Base-by-base conservation (phyloP, 1,284 basidiomycete species). In the Pyrrhoderma lamaoense region DNA sequence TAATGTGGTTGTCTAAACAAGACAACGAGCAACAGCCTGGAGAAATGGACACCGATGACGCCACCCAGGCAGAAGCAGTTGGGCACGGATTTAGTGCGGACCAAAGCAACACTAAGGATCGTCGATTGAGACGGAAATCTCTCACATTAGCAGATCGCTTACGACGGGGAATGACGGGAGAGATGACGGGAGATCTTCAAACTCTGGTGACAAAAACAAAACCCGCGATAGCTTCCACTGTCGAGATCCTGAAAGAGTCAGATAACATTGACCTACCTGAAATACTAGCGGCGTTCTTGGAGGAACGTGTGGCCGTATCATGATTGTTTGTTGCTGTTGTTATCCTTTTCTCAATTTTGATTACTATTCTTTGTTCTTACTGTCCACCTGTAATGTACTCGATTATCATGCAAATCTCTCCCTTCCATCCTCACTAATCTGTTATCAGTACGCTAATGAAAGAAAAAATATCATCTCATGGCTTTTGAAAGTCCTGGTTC, bases 101-200 rank as follows among this genome's bases (percentile, higher is more conserved):
- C 25, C 23, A 52, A 48, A 69, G 68, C 27, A 31, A 31, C 22
- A 51, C 64, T n/a, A 72, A 69, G 61, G 74, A 79, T 40, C 71
- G 14, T 55, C 60, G 34, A 42, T 57, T 54, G 56, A 65, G 72
- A 42, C 64, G 75, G 57, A 66, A 70, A 42, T 73, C 79, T 46
- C 62, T 73, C 59, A 70, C 76, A 54, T 67, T 85, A 64, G 77
- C 77, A 55, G 82, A 85, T 57, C 70, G 83, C 44, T 62, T 86
- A 58, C 69, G 83, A 57, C 69, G 85, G 57, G 82, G 85, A 0
- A 82, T 87, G 76, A 80, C 83, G 11, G 81, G 83, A 1, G 87
- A 91, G 68, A 80, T 92, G 73, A 80, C 79, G 40, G 73, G 73
- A 2, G 89, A 92, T 64, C 59, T 91, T 51, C 79, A 80, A 59